Base-by-base conservation (phyloP, 768 basidiomycete genomes). In the Strobilomyces dryophilus region DNA sequence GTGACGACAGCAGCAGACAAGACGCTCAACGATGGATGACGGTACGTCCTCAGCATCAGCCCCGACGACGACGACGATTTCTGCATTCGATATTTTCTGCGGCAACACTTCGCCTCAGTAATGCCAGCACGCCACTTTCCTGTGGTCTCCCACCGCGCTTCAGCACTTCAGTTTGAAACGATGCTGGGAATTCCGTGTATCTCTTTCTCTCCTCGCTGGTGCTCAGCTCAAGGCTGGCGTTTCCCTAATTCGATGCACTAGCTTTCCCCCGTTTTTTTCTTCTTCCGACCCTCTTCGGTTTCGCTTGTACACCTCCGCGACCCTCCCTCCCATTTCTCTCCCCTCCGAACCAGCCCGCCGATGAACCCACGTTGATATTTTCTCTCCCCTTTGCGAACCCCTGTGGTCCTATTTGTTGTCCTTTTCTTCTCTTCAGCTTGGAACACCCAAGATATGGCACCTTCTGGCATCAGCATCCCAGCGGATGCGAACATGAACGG, bases 1-100 rank as follows among this genome's bases (percentile, higher is more conserved):
- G 46, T 39, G 48, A 24, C 58, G 31, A 55, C 62, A 45, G 51
- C 60, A 45, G 55, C 59, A 47, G 47, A 63, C 24, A 69, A 66
- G 54, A 51, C 49, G 61, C 45, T 60, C 75, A 75, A 70, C 68
- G 64, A 78, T 78, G 76, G 76, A 78, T 78, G 78, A 87, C 83
- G 85, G 85, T 87, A 87, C 85, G 85, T 87, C 75, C 69, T 79
- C 85, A 86, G 77, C 85, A 84, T 84, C 82, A 80, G 75, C 83
- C 74, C 76, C 84, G 76, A 73, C 83, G 71, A 74, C 84, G 68
- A 70, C 73, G 75, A 75, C 82, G 69, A 76, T 70, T 72, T 73
- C 73, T 75, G 62, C 71, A 65, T 69, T 73, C 71, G 68, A 61
- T 67, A 54, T 72, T 65, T 69, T 74, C 70, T 73, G 72, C 65